Base-by-base conservation (phyloP, 2,329 filamentous ascomycete species). In the Cordyceps tenuipes region DNA sequence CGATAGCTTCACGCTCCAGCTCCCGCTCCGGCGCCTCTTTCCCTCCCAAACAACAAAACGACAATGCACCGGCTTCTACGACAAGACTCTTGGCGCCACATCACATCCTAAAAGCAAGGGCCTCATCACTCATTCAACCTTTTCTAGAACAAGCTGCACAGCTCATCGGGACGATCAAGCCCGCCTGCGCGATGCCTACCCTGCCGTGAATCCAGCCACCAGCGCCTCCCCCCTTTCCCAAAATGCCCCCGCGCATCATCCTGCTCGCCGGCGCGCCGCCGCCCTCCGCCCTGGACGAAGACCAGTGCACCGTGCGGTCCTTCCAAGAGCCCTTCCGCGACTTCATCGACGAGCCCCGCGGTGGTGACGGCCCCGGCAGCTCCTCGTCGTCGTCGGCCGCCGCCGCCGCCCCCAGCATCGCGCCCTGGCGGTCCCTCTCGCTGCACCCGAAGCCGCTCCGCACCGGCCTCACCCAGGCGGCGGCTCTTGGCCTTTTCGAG, bases 211-310 rank as follows among this genome's bases (percentile, higher is more conserved):
- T 36, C 17, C 15, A 10, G n/a, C n/a, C n/a, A 36, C 1, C 34
- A 21, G 23, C 15, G 10, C 29, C 46, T 12, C 23, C 23, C 23
- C 23, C 23, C 23, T 2, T 2, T 4, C 23, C 23, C 23, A 23
- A 23, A 8, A 59, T 54, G 52, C 47, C 59, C 34, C 57, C 60
- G 36, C 74, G 67, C 60, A 51, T 73, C 23, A 51, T 76, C 8
- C 67, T 76, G 29, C 65, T 75, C 50, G 59, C 71, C 13, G 87
- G 87, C 26, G 85, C 87, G n/a, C 88, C 88, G 2, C 71, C 78
- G 39, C 68, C 73, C 34, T 72, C 71, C 10, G 71, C 75, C 26
- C 78, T 46, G 89, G 86, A 82, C 70, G 77, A 50, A 69, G 67
- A 77, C 8, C 68, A 69, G 13, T 82, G 82, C 64, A 66, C 71